phyloP scores from a whole-genome alignment of 495 filamentous ascomycete genomes.

The Penicillium atrosanguineum region DNA sequence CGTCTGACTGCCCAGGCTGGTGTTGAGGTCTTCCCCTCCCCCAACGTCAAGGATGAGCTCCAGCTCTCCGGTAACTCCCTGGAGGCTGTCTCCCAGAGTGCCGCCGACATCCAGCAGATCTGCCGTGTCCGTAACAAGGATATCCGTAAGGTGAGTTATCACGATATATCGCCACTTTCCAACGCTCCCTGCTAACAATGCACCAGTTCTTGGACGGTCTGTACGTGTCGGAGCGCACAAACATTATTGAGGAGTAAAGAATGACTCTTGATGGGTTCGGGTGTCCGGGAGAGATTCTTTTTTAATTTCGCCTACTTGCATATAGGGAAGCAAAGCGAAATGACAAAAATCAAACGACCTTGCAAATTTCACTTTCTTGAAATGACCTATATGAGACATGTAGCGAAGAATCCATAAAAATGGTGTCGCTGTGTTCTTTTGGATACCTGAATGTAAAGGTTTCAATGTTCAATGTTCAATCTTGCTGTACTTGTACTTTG shows the following conservation, averaged over 20 bases:
- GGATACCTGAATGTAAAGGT: background rate
- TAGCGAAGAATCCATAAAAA: slow-evolving; percentile 2
- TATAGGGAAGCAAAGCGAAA: slow-evolving; percentile 46
- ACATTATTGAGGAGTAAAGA: slow-evolving; percentile 74
- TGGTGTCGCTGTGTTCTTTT: background rate
- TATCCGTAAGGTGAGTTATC: slow-evolving; percentile 87
- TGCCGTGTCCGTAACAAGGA: slow-evolving; percentile 99
- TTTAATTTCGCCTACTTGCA: slow-evolving; percentile 47
- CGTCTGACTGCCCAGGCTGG: slow-evolving; percentile 81
- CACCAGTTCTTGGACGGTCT: slow-evolving; percentile 96
- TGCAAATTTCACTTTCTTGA: slow-evolving; percentile 31
- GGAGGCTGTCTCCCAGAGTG: slow-evolving; percentile 94
- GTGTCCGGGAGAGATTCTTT: slow-evolving; percentile 43
- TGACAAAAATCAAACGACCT: slow-evolving; percentile 43
- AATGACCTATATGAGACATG: slow-evolving; percentile 30
- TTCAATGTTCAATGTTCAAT: background rate
- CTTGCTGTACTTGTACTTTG: background rate
- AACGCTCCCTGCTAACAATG: slow-evolving; percentile 14
- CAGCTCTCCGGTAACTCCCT: slow-evolving; percentile 89
- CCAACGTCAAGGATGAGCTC: slow-evolving; percentile 96
- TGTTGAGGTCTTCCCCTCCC: slow-evolving; percentile 84
- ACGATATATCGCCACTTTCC: background rate
- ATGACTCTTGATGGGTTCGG: slow-evolving; percentile 37
- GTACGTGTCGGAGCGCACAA: slow-evolving; percentile 96
- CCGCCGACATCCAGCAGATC: slow-evolving; percentile 98